Percentiles rank a stretch among this genome's conserved stretches.
phyloP scores from a whole-genome alignment of 495 filamentous ascomycete genomes.

The Lasiosphaeria ovina region DNA sequence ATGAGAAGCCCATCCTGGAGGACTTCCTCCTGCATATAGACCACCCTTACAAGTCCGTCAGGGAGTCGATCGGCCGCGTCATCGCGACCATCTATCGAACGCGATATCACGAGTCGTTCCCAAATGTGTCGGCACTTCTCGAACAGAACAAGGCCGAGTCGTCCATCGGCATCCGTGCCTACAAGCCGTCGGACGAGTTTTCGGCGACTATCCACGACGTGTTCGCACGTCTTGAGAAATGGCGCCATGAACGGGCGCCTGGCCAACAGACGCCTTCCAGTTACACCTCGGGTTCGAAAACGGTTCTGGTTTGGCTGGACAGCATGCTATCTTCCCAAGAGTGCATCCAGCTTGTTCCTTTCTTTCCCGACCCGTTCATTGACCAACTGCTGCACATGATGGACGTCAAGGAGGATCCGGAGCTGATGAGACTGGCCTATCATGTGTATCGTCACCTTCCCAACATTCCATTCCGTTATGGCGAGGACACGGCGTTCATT shows the following conservation, averaged over 20 bases:
- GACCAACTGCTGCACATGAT: constrained; percentile 97
- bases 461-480: constrained; percentile 88
- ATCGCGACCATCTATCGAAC: constrained; percentile 85
- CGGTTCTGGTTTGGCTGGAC: constrained; percentile 92
- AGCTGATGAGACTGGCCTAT: constrained; percentile 91
- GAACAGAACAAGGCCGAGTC: constrained; percentile 73
- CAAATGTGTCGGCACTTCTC: constrained; percentile 69
- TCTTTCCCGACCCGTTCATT: constrained; percentile 87
- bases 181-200: constrained; percentile 74
- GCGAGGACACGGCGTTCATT: constrained; percentile 82
- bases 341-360: constrained; percentile 84
- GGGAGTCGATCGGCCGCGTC: constrained; percentile 89
- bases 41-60: constrained; percentile 95
- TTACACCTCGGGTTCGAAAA: constrained; percentile 96
- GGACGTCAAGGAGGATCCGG: constrained; percentile 98
- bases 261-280: constrained; percentile 91
- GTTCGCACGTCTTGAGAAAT: constrained; percentile 78
- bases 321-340: constrained; percentile 86
- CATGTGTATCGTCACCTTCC: constrained; percentile 96
- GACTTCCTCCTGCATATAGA: constrained; percentile 90
- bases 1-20: constrained; percentile 81
- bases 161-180: constrained; percentile 82
- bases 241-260: constrained; percentile 78
- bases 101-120: constrained; percentile 89
- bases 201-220: constrained; percentile 67